Evolutionary conservation across 257 asterid genomes (phyloP).

Genomic region (Nicotiana benthamiana): DNA sequence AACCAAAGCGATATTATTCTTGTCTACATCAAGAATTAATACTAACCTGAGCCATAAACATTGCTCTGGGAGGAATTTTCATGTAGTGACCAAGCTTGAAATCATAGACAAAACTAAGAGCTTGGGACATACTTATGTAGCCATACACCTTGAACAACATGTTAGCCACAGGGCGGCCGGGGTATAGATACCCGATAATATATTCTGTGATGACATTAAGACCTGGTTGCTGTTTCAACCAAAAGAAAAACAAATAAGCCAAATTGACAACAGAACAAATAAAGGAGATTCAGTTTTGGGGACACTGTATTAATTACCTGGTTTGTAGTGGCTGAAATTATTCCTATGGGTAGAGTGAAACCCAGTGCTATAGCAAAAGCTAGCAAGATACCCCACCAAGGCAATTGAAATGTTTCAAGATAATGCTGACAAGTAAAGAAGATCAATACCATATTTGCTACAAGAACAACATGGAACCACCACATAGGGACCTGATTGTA

Average conservation of each 20-base stretch:
- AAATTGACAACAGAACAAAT: not conserved
- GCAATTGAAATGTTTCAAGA: conserved; percentile 32
- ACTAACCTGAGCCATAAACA: conserved; percentile 54
- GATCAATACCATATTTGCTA: conserved; percentile 18
- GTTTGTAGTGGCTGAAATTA: conserved; percentile 49
- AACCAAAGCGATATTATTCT: not conserved
- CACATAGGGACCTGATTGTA: conserved; percentile 44
- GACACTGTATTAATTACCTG: conserved; percentile 25
- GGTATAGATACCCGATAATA: conserved; percentile 41
- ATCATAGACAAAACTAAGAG: conserved; percentile 34
- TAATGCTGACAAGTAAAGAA: conserved; percentile 24
- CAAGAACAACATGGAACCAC: conserved; percentile 47
- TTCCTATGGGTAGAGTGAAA: conserved; percentile 51
- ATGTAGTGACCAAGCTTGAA: conserved; percentile 68
- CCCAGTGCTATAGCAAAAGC: conserved; percentile 36
- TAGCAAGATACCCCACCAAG: conserved; percentile 57
- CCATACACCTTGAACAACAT: conserved; percentile 60
- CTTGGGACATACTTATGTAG: conserved; percentile 61
- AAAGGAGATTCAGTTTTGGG: not conserved
- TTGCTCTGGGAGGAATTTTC: conserved; percentile 67
- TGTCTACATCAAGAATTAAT: not conserved
- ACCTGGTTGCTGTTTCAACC: conserved; percentile 30
- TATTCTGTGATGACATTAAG: conserved; percentile 49
- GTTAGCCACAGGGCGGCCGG: conserved; percentile 56
- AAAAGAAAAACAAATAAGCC: not conserved